Base-by-base conservation (phyloP, 2,329 filamentous ascomycete genomes). In the Thielaviopsis musarum region DNA sequence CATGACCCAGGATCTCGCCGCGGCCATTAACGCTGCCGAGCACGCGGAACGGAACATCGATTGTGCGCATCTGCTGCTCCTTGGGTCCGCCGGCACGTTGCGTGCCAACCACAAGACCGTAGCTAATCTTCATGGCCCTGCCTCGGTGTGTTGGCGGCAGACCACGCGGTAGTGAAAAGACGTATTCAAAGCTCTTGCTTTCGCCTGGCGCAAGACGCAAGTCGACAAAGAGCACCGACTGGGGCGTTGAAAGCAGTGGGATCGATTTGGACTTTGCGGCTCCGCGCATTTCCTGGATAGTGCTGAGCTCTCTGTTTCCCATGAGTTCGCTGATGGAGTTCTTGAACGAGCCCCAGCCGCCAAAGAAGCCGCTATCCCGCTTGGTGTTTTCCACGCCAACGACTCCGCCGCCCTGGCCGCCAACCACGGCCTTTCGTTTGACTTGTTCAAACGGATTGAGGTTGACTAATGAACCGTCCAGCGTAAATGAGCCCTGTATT, bases 181-280 rank as follows among this genome's bases (percentile, higher is more conserved):
- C 80, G 69, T 96, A 98, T 56, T 87, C 88, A 67, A 87, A 98
- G 54, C 84, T 86, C 65, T 82, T 85, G 70, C 89, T 94, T 71
- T 98, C 90, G 1, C 91, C 93, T 0, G 93, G 91, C 6, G 80
- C 84, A 22, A 98, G 78, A 65, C 86, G 83, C 59, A 98, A 75
- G 70, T 98, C 91, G 58, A 98, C 93, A 69, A 98, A 98, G 13
- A 98, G 74, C 62, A 98, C 88, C 1, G 90, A 95, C 71, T 97
- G 93, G 1, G 91, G 91, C 5, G 91, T 97, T 17, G 88, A 93
- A n/a, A 98, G 77, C 54, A 98, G 75, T 0, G 93, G 93, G 52
- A 98, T 85, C 2, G 88, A 86, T 68, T 89, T 91, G 34, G 89
- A 87, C 69, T 86, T 93, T 26, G 86, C 87, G 56, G 87, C 85